Evolutionary conservation across 164 flowering plant genomes (phyloP), one percentile per base, ranked within the genome.

Genomic region (Aristolochia contorta): DNA sequence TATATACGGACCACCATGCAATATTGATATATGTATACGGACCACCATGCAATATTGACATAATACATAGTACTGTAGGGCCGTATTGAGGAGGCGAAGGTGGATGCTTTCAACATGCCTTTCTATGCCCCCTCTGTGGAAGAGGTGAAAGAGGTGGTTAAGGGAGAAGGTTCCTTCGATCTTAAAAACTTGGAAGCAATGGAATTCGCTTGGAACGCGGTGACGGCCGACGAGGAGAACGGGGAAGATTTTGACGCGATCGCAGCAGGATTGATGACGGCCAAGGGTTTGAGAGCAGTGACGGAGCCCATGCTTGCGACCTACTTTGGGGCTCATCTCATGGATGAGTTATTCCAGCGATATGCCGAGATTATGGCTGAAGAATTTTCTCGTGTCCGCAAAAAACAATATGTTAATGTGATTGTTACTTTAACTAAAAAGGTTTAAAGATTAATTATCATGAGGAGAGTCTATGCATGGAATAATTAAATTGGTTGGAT

Each of bases 241-340:
- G 0, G 2, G 16, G 48, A 22, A 24, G 4, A 13, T 6, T 25
- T 57, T 25, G 54, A 58, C 8, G 10, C 37, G 25, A 21, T n/a
- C 21, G 21, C 9, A 9, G 30, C 4, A 5, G 60, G 33, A 3
- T 2, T 24, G 16, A 53, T 66, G 54, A 71, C 78, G 51, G 76
- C 79, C 0, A 78, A 66, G 72, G 70, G 70, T 4, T 66, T 76
- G 20, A 62, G 85, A 57, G 85, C 81, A 0, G 83, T 79, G 65
- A 70, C 65, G 18, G 96, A 86, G 65, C 74, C 93, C 0, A 75
- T 83, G 84, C 60, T 91, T 0, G 14, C 58, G 16, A 65, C 70
- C 54, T 93, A 91, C 57, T 91, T 91, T 53, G 96, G 96, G 15
- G 84, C 78, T 27, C 73, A 33, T 27, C 77, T 84, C 45, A 18